A percentile compares a stretch with the other conserved stretches of the same genome.
phyloP scores from a whole-genome alignment of 164 flowering plant genomes.

The Umbellularia californica region DNA sequence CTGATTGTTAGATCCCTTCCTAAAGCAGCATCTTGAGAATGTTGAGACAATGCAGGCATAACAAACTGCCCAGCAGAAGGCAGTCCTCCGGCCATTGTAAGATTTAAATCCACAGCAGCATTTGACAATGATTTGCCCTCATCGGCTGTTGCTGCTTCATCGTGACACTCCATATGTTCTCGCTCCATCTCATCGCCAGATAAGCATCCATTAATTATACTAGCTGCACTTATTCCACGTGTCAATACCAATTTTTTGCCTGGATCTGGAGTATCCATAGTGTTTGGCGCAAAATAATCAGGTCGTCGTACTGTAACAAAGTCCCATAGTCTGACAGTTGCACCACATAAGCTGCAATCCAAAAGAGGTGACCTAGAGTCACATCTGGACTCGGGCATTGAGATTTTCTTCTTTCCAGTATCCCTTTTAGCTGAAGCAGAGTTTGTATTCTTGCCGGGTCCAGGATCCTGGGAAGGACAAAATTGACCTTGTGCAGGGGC shows the following conservation, averaged over 20 bases:
- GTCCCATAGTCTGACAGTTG: constrained; percentile 85
- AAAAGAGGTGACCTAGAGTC: constrained; percentile 78
- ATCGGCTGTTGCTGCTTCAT: constrained; percentile 56
- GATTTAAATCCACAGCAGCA: constrained; percentile 65
- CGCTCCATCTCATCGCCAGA: constrained; percentile 66
- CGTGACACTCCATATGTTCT: constrained; percentile 74
- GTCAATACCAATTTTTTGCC: constrained; percentile 76
- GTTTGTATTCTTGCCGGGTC: constrained; percentile 50
- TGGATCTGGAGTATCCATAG: constrained; percentile 59
- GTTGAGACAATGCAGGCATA: constrained; percentile 32
- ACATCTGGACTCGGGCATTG: constrained; percentile 47
- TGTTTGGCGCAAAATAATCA: constrained; percentile 53
- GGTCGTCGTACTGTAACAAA: constrained; percentile 79
- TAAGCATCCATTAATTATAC: constrained; percentile 93
- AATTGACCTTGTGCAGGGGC: constrained; percentile 46
- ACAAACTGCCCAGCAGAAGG: constrained; percentile 33
- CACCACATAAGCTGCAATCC: constrained; percentile 97
- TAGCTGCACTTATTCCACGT: constrained; percentile 94
- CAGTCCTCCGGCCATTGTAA: constrained; percentile 63
- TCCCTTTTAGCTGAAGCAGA: constrained; percentile 56
- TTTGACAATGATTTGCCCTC: constrained; percentile 39
- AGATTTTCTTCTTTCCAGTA: constrained; percentile 48
- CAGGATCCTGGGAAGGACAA: constrained; percentile 45
- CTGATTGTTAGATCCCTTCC: constrained; percentile 77
- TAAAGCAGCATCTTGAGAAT: constrained; percentile 33